phyloP scores from a whole-genome alignment of 768 basidiomycete species.

The Mycena rebaudengoi region DNA sequence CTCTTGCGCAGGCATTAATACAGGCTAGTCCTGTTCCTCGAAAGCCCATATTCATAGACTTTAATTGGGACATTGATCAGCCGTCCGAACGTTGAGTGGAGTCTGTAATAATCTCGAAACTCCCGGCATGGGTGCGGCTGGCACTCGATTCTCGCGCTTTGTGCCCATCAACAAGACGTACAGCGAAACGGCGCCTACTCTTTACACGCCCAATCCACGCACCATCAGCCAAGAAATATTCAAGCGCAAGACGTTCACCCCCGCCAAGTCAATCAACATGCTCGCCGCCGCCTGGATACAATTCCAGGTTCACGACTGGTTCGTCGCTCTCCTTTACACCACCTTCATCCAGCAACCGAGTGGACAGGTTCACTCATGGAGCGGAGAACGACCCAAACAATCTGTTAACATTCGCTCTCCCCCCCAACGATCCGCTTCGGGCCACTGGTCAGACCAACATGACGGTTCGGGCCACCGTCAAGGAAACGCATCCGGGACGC shows the following conservation, averaged over 20 bases:
- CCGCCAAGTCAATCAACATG: slow-evolving; percentile 17
- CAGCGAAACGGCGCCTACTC: slow-evolving; percentile 9
- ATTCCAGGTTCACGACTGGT: slow-evolving; percentile 23
- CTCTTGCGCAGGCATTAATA: slow-evolving; percentile 17
- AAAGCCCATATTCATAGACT: background rate
- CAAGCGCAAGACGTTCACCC: slow-evolving; percentile 16
- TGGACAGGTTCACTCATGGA: slow-evolving; percentile 18
- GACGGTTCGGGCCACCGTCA: slow-evolving; percentile 9
- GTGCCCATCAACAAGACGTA: slow-evolving; percentile 19
- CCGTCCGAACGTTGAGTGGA: slow-evolving; percentile 18
- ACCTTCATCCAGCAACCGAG: background rate
- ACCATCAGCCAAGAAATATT: slow-evolving; percentile 19
- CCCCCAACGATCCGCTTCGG: slow-evolving; percentile 12
- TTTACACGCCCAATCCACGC: slow-evolving; percentile 23
- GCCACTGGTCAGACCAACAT: slow-evolving; percentile 14
- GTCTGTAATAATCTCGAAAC: slow-evolving; percentile 20
- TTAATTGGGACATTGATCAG: background rate
- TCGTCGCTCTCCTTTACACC: background rate
- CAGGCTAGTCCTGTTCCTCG: background rate
- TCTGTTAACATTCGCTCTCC: slow-evolving; percentile 9
- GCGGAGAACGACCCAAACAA: slow-evolving; percentile 16
- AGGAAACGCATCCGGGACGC: slow-evolving; percentile 1
- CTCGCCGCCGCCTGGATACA: slow-evolving; percentile 19
- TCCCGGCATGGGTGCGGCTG: slow-evolving; percentile 15
- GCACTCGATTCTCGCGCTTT: slow-evolving; percentile 17